Conservation (phyloP, 257 asterid genomes). For the Lycium barbarum region DNA sequence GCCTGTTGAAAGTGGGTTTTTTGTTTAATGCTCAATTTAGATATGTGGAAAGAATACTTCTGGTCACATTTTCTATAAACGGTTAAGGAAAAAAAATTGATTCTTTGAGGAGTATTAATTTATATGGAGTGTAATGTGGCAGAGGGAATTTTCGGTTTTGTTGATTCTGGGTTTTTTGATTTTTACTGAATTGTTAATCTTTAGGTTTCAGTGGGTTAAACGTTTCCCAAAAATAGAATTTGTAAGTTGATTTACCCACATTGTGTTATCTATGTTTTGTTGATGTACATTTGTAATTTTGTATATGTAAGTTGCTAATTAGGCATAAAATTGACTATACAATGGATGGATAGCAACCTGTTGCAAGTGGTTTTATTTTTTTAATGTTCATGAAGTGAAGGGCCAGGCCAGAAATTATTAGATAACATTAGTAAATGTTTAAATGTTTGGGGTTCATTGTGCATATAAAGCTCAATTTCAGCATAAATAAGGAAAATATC, state of each 20-base stretch:
- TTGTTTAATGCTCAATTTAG: neutral
- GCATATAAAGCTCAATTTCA: conserved; percentile 41
- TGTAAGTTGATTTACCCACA: conserved; percentile 29
- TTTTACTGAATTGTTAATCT: neutral
- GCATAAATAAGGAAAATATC: conserved; percentile 1
- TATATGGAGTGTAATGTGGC: neutral
- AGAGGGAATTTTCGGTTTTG: neutral
- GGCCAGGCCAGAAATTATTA: conserved; percentile 2
- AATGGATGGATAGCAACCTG: conserved; percentile 9
- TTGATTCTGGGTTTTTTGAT: neutral
- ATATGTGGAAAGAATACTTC: neutral
- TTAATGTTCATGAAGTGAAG: conserved; percentile 34
- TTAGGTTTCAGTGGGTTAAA: neutral
- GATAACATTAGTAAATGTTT: conserved; percentile 27
- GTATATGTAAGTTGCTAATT: neutral
- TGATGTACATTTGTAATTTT: neutral
- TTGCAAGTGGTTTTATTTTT: conserved; percentile 49
- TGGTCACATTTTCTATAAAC: neutral
- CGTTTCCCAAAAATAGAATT: neutral
- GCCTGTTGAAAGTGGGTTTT: conserved; percentile 47
- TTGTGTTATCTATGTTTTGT: conserved; percentile 19
- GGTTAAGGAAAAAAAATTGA: neutral
- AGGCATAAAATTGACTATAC: neutral
- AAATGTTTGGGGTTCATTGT: conserved; percentile 34
- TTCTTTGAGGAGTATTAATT: neutral